phyloP scores from a whole-genome alignment of 2,329 filamentous ascomycete species.

The Lojkania enalia region DNA sequence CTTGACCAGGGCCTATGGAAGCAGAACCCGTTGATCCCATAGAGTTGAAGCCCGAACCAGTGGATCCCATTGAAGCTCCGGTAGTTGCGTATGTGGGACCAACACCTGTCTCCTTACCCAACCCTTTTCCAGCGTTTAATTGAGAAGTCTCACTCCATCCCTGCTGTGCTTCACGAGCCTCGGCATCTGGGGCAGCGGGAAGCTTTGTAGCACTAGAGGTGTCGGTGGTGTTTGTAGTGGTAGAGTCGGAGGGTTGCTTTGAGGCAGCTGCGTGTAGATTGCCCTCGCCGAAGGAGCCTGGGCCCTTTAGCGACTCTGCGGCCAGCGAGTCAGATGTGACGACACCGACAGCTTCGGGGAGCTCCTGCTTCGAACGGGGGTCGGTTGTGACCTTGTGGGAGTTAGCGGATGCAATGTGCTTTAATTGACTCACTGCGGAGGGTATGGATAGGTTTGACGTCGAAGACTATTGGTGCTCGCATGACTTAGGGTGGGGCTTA shows the following conservation, averaged over 20 bases:
- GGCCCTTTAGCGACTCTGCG: constrained; percentile 66
- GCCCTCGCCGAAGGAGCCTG: constrained; percentile 62
- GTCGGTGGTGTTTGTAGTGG: constrained; percentile 60
- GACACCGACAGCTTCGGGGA: constrained; percentile 64
- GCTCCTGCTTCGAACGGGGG: constrained; percentile 51
- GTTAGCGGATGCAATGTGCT: too few species aligned
- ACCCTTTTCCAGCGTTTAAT: constrained; percentile 45
- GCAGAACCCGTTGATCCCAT: constrained; percentile 13
- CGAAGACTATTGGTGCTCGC: constrained; percentile 1
- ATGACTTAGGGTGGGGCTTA: constrained; percentile 7
- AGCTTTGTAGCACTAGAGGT: constrained; percentile 57
- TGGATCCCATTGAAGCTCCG: constrained; percentile 39
- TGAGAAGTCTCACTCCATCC: constrained; percentile 46
- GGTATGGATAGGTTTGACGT: background rate
- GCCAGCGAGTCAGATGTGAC: constrained; percentile 74
- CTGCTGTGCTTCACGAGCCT: constrained; percentile 49
- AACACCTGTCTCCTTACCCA: constrained; percentile 41
- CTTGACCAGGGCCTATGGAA: constrained; percentile 2
- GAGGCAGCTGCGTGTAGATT: constrained; percentile 60
- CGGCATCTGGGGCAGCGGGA: constrained; percentile 51
- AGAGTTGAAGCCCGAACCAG: constrained; percentile 28
- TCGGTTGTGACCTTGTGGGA: constrained; percentile 51
- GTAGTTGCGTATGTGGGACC: constrained; percentile 36
- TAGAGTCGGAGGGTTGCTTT: constrained; percentile 55
- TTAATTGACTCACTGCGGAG: too few species aligned